These are phyloP conservation scores for Breynia disticha DNA, from an alignment of 441 rosid genomes.

Conservation along the genomic window DNA sequence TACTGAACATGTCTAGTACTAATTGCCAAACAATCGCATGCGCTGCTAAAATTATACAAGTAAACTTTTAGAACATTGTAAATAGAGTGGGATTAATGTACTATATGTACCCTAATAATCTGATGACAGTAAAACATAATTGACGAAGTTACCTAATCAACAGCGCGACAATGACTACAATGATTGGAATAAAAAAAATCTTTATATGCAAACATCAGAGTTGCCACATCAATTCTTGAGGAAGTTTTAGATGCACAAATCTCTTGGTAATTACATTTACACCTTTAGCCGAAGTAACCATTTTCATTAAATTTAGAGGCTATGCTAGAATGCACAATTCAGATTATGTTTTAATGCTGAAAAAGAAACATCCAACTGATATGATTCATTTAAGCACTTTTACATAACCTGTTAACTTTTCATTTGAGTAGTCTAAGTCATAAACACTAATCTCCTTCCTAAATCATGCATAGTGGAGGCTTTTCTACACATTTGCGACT, in stretches of 20 bases:
- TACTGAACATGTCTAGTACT: no score
- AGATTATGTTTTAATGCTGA: constrained; percentile 70
- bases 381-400: no score
- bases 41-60: no score
- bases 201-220: constrained; percentile 73
- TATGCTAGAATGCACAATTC: constrained; percentile 90
- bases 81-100: no score
- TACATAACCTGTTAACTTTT: neutral
- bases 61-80: no score
- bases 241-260: constrained; percentile 92
- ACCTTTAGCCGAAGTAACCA: constrained; percentile 63
- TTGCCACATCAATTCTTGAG: constrained; percentile 88
- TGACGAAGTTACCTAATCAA: no score
- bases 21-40: no score
- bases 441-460: constrained; percentile 2
- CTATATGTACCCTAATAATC: no score
- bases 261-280: constrained; percentile 77
- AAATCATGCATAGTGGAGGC: constrained; percentile 44
- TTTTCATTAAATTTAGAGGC: constrained; percentile 94
- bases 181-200: neutral
- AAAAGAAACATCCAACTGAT: constrained; percentile 25
- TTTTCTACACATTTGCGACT: constrained; percentile 33
- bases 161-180: no score
- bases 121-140: no score
- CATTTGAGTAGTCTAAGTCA: neutral